These are phyloP conservation scores for Podaxis sp. DNA, from an alignment of 768 basidiomycete species.

Conservation along the genomic window DNA sequence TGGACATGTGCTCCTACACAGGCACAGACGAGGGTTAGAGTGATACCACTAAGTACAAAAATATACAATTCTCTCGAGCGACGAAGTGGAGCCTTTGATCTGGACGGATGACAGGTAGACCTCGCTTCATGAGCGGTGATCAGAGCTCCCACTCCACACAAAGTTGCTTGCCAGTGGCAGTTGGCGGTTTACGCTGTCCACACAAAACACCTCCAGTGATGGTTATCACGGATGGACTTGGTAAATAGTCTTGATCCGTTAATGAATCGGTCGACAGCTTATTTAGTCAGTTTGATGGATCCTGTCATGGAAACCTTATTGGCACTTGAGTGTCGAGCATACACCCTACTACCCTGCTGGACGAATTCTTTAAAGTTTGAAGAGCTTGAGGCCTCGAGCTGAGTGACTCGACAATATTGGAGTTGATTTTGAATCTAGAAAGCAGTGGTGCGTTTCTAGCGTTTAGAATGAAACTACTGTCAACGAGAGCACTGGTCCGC, in stretches of 20 bases:
- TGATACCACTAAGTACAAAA: not conserved
- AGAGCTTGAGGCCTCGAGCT: not conserved
- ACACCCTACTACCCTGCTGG: not conserved
- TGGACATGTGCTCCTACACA: not conserved
- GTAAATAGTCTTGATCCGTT: not conserved
- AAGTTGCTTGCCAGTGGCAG: not conserved
- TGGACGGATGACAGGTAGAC: not conserved
- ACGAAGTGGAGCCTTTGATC: not conserved
- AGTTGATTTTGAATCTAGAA: not conserved
- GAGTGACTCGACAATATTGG: not conserved
- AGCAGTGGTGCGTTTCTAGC: not conserved
- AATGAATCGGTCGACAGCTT: not conserved
- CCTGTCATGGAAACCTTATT: not conserved
- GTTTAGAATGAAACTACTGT: not conserved
- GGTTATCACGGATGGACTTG: not conserved
- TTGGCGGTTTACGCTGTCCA: not conserved
- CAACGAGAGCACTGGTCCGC: not conserved
- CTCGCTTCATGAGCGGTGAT: not conserved
- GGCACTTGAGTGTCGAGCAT: not conserved
- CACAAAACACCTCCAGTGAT: not conserved
- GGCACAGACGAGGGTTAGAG: not conserved
- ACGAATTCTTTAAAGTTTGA: not conserved
- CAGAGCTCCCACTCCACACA: not conserved
- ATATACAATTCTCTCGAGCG: not conserved
- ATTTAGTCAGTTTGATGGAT: not conserved